These are phyloP conservation scores for Rhizomucor pusillus DNA, from an alignment of 371 early-diverging fungal species.

Conservation along the genomic window DNA sequence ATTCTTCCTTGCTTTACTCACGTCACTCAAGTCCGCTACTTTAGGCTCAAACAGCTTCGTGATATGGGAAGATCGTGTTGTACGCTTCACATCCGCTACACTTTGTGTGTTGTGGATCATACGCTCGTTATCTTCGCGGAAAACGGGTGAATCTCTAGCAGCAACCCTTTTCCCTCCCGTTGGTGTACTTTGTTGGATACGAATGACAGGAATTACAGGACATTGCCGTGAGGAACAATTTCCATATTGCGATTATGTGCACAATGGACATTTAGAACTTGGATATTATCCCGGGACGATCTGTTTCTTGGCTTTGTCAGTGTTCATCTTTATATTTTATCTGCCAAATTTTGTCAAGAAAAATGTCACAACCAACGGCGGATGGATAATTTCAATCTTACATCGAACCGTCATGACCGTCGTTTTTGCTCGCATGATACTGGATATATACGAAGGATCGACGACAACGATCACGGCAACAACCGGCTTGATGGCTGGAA, in stretches of 20 bases:
- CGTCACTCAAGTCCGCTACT: constrained; percentile 54
- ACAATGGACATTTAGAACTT: constrained; percentile 18
- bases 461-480: constrained; percentile 1
- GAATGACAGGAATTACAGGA: constrained; percentile 61
- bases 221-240: constrained; percentile 90
- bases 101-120: constrained; percentile 26
- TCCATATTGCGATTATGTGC: constrained; percentile 57
- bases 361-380: neutral
- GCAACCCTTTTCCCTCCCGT: constrained; percentile 16
- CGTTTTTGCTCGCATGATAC: constrained; percentile 13
- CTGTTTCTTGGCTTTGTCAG: neutral
- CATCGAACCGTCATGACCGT: constrained; percentile 13
- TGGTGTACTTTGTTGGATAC: constrained; percentile 51
- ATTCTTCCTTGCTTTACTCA: neutral
- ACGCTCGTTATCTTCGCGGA: neutral
- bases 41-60: constrained; percentile 89
- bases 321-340: neutral
- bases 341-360: constrained; percentile 1
- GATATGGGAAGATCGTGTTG: constrained; percentile 80
- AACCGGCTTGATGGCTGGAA: neutral
- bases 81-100: constrained; percentile 42
- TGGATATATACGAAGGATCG: constrained; percentile 18
- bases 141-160: neutral
- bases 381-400: neutral
- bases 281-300: constrained; percentile 6